Evolutionary conservation across 331 rosid genomes (phyloP).

Genomic region (Saraca asoca): DNA sequence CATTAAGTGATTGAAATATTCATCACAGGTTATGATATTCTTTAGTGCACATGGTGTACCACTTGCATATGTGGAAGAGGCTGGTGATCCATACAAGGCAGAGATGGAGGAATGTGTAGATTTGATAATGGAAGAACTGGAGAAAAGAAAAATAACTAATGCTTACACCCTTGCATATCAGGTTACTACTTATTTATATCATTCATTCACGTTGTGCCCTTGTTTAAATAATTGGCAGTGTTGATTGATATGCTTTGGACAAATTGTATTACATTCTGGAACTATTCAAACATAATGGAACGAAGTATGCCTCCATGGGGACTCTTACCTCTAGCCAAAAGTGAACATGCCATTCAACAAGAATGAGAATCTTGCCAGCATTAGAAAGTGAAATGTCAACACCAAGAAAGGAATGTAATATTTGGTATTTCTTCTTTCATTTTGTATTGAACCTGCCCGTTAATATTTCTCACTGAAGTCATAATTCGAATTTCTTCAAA

Average conservation of each 20-base stretch:
- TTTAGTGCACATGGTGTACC: slow-evolving; percentile 98
- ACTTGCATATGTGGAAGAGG: slow-evolving; percentile 95
- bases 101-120: slow-evolving; percentile 99
- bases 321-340: not conserved
- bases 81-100: slow-evolving; percentile 97
- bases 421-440: slow-evolving; percentile 17
- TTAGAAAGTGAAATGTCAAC: slow-evolving; percentile 6
- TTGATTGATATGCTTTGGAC: not conserved
- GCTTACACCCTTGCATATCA: slow-evolving; percentile 89
- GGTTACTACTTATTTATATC: slow-evolving; percentile 42
- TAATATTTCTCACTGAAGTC: slow-evolving; percentile 11
- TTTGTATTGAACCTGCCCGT: slow-evolving; percentile 1
- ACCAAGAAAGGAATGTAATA: slow-evolving; percentile 2
- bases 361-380: not conserved
- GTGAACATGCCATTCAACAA: not conserved
- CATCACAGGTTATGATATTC: slow-evolving; percentile 74
- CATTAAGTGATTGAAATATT: slow-evolving; percentile 24
- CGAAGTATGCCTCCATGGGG: not conserved
- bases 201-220: slow-evolving; percentile 21
- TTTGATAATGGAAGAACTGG: slow-evolving; percentile 90
- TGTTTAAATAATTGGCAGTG: slow-evolving; percentile 12
- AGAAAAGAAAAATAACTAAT: slow-evolving; percentile 69
- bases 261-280: not conserved
- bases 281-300: slow-evolving; percentile 4
- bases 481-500: slow-evolving; percentile 5